Base-by-base conservation (phyloP, 164 flowering plant genomes). In the Dillenia suffruticosa region DNA sequence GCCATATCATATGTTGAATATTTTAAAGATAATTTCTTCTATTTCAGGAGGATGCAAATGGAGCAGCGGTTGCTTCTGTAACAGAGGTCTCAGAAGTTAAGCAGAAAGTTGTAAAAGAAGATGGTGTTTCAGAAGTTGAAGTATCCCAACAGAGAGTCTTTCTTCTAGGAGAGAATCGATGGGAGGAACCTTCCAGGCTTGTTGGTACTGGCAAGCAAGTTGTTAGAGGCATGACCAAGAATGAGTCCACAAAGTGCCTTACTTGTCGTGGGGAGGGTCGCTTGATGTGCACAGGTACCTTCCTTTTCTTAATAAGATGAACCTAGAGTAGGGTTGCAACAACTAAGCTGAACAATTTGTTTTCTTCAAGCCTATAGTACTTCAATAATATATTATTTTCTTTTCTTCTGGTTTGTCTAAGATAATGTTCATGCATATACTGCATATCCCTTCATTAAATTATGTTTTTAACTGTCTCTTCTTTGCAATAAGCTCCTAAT, bases 151-250 rank as follows among this genome's bases (percentile, higher is more conserved):
- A 74, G 1, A 74, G 88, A 64, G 98, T 94, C 14, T 94, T 83
- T 76, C 98, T 94, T 66, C 92, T 94, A 11, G 98, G 98, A 52
- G 98, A 94, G 72, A 94, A 94, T 54, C 69, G 97, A 46, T 94
- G 98, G 98, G 98, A 94, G 78, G 98, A 94, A 12, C 83, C 97
- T 44, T 85, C 96, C 5, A 79, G 97, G 76, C 88, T 93, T 63
- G 19, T 12, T 51, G 75, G 72, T 15, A 73, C 68, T 15, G 57
- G 72, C 47, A 79, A 78, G 63, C 56, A 50, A 57, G 68, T 12
- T 47, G 68, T 47, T 14, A 68, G 61, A 22, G 73, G 64, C 62
- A 78, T 67, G 55, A 49, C 58, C 43, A 68, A 40, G 12, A 64
- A 54, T 24, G 52, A 59, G 46, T 51, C 70, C 15, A 79, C 71